These are phyloP conservation scores for Thelonectria olida DNA, from an alignment of 2,329 filamentous ascomycete genomes.

Conservation along the genomic window DNA sequence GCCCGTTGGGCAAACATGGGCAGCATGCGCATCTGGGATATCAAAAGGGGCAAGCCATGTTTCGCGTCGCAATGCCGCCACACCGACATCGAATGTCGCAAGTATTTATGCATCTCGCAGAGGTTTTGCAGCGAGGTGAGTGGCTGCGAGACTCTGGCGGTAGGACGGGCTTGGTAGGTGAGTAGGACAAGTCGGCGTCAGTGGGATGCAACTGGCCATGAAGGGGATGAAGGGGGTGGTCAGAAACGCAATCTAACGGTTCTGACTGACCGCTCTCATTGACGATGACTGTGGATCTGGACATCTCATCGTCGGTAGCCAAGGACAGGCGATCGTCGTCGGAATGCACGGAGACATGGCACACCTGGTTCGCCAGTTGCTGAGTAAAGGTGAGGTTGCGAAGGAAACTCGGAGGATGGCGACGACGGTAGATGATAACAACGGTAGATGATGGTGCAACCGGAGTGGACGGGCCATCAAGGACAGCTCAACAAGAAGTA, in stretches of 20 bases:
- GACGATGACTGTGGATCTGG: slow-evolving; percentile 2
- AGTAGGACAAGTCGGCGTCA: not conserved
- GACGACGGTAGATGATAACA: slow-evolving; percentile 7
- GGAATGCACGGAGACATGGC: slow-evolving; percentile 20
- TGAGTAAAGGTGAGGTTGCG: slow-evolving; percentile 7
- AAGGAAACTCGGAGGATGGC: slow-evolving; percentile 15
- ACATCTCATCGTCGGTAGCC: not conserved
- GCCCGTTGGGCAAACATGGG: slow-evolving; percentile 1
- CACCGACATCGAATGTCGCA: slow-evolving; percentile 38
- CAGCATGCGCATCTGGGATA: slow-evolving; percentile 1
- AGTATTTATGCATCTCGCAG: slow-evolving; percentile 14
- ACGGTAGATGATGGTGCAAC: not conserved
- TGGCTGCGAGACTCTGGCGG: slow-evolving; percentile 10
- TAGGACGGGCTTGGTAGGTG: not conserved
- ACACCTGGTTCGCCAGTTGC: not conserved
- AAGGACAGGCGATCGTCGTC: not conserved
- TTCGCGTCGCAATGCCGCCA: slow-evolving; percentile 35
- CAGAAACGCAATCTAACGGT: not conserved
- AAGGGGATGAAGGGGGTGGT: slow-evolving; percentile 1
- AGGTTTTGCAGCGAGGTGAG: not conserved
- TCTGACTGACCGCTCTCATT: slow-evolving; percentile 13
- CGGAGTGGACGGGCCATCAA: not conserved
- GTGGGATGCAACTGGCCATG: slow-evolving; percentile 11
- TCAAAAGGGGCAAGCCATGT: slow-evolving; percentile 24
- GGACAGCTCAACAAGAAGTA: slow-evolving; percentile 9